A percentile compares a stretch with the other conserved stretches of the same genome.
These are phyloP conservation scores for Trametes versicolor DNA, from an alignment of 1,284 basidiomycete genomes.

Conservation along the genomic window DNA sequence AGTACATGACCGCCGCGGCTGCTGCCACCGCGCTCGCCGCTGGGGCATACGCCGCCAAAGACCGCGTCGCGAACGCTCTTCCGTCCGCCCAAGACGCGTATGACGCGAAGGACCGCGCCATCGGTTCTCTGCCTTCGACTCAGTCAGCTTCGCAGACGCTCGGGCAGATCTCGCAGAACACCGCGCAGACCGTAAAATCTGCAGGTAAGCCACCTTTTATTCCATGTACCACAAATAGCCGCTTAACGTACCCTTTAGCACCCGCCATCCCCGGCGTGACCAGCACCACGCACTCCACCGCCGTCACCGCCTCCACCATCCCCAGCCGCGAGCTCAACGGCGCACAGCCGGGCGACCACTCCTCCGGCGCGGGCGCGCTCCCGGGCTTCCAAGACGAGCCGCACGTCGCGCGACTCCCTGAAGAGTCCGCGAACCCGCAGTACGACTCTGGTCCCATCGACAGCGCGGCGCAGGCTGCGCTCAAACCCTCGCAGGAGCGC, in stretches of 20 bases:
- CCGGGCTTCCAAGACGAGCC: constrained; percentile 44
- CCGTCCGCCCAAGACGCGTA: constrained; percentile 18
- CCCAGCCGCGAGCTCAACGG: constrained; percentile 38
- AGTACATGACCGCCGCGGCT: constrained; percentile 25
- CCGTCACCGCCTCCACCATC: constrained; percentile 27
- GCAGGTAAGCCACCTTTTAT: constrained; percentile 15
- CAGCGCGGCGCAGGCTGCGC: constrained; percentile 20
- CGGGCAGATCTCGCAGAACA: constrained; percentile 6
- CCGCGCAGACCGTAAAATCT: constrained; percentile 17
- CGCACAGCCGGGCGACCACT: constrained; percentile 29
- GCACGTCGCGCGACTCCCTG: constrained; percentile 46
- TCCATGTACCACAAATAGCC: no score
- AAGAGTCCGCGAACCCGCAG: constrained; percentile 43
- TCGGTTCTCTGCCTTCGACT: constrained; percentile 7
- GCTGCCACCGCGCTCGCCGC: constrained; percentile 23
- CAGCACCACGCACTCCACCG: constrained; percentile 19
- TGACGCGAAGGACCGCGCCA: constrained; percentile 24
- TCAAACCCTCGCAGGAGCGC: constrained; percentile 32
- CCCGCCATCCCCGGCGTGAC: constrained; percentile 4
- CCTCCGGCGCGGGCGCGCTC: constrained; percentile 43
- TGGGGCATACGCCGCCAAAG: constrained; percentile 27
- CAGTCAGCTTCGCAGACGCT: constrained; percentile 4
- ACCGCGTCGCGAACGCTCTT: constrained; percentile 9
- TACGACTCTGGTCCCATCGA: constrained; percentile 28
- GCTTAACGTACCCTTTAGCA: neutral